These are phyloP conservation scores for Didymella lethalis DNA, from an alignment of 2,329 filamentous ascomycete species.

Conservation along the genomic window DNA sequence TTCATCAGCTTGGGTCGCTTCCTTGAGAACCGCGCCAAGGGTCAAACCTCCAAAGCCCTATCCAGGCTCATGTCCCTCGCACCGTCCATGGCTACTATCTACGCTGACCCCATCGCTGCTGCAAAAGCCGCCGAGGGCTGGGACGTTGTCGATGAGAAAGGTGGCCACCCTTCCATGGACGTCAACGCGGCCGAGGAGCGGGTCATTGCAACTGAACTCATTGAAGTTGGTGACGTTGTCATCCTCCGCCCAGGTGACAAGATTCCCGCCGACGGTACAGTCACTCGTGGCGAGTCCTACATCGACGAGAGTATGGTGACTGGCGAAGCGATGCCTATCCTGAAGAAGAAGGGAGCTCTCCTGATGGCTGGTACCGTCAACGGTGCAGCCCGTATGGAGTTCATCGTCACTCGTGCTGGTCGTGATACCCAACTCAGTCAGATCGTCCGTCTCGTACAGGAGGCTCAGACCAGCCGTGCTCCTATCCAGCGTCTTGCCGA, in stretches of 20 bases:
- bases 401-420: constrained; percentile 89
- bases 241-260: constrained; percentile 94
- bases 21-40: constrained; percentile 93
- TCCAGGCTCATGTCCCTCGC: constrained; percentile 95
- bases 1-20: constrained; percentile 92
- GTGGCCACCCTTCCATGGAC: constrained; percentile 52
- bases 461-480: constrained; percentile 91
- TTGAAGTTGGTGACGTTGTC: constrained; percentile 93
- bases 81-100: constrained; percentile 96
- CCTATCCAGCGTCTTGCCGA: constrained; percentile 95
- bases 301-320: constrained; percentile 99
- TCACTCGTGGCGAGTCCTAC: constrained; percentile 90
- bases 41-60: constrained; percentile 92
- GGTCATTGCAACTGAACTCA: constrained; percentile 89
- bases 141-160: constrained; percentile 61
- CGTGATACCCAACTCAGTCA: constrained; percentile 96
- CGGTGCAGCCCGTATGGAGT: constrained; percentile 87
- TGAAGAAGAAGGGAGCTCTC: constrained; percentile 80
- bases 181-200: constrained; percentile 79
- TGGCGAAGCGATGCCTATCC: constrained; percentile 93
- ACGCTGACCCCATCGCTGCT: constrained; percentile 90
- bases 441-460: constrained; percentile 97
- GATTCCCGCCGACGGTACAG: constrained; percentile 88
- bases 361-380: constrained; percentile 97
- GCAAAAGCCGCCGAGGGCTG: constrained; percentile 88